phyloP scores from a whole-genome alignment of 495 filamentous ascomycete species.

The Pyrenula aspistea region DNA sequence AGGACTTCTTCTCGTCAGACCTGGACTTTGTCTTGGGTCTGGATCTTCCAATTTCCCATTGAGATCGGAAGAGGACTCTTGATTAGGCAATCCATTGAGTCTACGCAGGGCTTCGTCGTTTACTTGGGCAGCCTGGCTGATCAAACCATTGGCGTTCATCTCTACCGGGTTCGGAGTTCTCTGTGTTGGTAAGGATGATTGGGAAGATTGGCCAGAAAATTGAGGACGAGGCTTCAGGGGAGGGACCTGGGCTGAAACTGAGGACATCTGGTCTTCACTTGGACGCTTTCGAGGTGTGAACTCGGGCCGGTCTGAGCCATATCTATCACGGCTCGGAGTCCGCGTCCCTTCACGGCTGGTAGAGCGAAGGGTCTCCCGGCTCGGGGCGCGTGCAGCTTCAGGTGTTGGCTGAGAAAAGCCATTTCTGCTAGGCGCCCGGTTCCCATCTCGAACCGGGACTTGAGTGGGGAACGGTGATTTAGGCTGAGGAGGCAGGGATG shows the following conservation, averaged over 20 bases:
- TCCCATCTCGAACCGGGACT: background rate
- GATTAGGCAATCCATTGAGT: background rate
- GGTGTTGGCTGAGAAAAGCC: background rate
- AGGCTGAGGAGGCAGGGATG: slow-evolving; percentile 14
- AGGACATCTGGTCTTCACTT: slow-evolving; percentile 32
- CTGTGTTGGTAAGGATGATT: background rate
- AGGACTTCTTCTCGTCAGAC: background rate
- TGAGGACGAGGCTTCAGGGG: background rate
- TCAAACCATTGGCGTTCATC: background rate
- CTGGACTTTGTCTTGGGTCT: background rate
- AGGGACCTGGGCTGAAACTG: background rate
- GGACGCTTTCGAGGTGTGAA: slow-evolving; percentile 22
- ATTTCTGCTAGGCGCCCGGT: background rate
- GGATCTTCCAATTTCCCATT: background rate
- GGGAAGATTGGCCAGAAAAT: background rate
- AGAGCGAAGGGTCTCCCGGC: slow-evolving; percentile 15
- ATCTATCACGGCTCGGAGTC: slow-evolving; percentile 20
- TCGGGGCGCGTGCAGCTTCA: slow-evolving; percentile 11
- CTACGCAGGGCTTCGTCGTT: background rate
- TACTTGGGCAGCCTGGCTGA: background rate
- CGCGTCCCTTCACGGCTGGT: slow-evolving; percentile 26
- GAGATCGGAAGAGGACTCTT: background rate
- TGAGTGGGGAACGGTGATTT: slow-evolving; percentile 5
- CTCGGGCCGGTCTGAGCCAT: slow-evolving; percentile 21
- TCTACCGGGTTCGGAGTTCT: background rate